Conservation (phyloP, 345 rosid species). For the Streptanthus diversifolius region DNA sequence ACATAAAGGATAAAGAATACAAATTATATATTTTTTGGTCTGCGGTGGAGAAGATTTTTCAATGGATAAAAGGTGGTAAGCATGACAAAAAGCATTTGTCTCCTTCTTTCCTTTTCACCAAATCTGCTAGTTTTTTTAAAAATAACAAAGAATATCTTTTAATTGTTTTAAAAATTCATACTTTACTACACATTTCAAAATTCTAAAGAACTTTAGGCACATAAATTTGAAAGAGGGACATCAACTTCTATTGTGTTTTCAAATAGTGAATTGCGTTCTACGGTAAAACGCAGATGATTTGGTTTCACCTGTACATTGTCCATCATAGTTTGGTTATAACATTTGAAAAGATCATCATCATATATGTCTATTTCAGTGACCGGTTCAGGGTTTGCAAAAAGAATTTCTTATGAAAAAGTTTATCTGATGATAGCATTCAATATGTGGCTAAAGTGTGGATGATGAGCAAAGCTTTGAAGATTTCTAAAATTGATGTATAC, state of each 20-base stretch:
- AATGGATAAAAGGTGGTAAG: slow-evolving; percentile 31
- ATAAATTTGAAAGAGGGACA: not conserved
- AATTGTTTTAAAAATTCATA: not conserved
- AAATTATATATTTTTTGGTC: not conserved
- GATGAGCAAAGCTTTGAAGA: slow-evolving; percentile 8
- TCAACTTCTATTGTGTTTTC: not conserved
- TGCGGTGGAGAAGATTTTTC: slow-evolving; percentile 27
- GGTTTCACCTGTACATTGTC: not conserved
- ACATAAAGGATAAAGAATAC: not conserved
- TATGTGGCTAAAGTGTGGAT: slow-evolving; percentile 2
- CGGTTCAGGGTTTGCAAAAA: not conserved
- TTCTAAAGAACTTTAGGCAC: not conserved
- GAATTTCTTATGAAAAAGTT: not conserved
- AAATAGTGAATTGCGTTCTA: not conserved
- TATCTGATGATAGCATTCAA: not conserved
- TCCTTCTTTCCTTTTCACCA: slow-evolving; percentile 23
- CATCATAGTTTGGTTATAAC: not conserved
- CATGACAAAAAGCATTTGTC: slow-evolving; percentile 34
- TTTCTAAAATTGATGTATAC: slow-evolving; percentile 4
- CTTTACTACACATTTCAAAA: not conserved
- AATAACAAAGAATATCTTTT: not conserved
- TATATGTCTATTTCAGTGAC: not conserved
- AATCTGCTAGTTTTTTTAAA: not conserved
- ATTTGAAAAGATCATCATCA: not conserved
- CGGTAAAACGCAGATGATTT: not conserved